phyloP scores from a whole-genome alignment of 1,284 basidiomycete genomes.

The Neolentinus lepideus region DNA sequence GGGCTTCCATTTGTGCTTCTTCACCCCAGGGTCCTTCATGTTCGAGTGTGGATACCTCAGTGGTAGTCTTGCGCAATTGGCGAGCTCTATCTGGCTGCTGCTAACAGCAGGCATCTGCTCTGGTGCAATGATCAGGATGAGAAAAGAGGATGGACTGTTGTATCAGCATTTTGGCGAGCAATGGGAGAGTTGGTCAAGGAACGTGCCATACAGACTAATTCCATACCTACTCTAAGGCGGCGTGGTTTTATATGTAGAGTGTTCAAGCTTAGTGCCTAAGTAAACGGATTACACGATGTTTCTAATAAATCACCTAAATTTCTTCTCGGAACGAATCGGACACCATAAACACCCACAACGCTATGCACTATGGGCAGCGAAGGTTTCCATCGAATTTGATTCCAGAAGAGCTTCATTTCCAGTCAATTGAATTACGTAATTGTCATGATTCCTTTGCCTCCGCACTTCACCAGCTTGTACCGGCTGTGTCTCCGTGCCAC shows the following conservation, averaged over 20 bases:
- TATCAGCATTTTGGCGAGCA: slow-evolving; percentile 11
- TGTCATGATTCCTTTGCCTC: slow-evolving; percentile 27
- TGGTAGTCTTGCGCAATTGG: background rate
- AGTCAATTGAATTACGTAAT: background rate
- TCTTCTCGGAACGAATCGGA: too few relatives aligned
- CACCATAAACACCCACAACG: too few relatives aligned
- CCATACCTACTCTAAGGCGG: slow-evolving; percentile 1
- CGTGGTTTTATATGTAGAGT: too few relatives aligned
- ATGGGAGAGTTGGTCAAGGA: slow-evolving; percentile 10
- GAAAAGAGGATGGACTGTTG: slow-evolving; percentile 6
- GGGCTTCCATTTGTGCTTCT: background rate
- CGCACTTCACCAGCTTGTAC: slow-evolving; percentile 53
- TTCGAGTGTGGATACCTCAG: background rate
- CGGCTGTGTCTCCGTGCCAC: slow-evolving; percentile 52
- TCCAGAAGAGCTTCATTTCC: too few relatives aligned
- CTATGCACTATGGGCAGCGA: too few relatives aligned
- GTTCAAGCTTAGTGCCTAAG: too few relatives aligned
- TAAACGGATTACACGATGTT: too few relatives aligned
- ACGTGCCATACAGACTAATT: slow-evolving; percentile 10
- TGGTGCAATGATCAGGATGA: background rate
- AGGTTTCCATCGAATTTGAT: too few relatives aligned
- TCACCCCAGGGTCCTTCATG: background rate
- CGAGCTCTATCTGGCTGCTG: background rate
- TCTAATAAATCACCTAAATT: too few relatives aligned
- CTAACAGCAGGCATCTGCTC: background rate